Conservation (phyloP, 2,329 filamentous ascomycete species). For the Xylariaceae sp. region DNA sequence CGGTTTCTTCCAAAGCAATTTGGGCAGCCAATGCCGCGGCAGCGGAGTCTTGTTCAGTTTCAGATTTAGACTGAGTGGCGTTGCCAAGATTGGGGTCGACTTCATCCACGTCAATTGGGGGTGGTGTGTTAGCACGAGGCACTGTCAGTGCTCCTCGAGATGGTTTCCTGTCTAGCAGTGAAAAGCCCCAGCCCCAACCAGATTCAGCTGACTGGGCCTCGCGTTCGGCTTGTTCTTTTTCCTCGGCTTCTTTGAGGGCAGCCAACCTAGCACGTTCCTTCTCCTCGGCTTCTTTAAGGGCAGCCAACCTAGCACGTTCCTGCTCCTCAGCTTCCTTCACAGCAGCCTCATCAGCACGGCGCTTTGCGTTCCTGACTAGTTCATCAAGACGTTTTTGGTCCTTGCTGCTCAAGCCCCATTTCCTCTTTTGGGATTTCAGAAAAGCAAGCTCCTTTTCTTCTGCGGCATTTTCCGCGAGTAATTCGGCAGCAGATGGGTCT, state of each 20-base stretch:
- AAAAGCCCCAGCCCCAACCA: conserved; percentile 41
- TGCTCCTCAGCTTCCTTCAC: conserved; percentile 28
- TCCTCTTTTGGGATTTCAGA: conserved; percentile 27
- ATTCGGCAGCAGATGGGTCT: conserved; percentile 30
- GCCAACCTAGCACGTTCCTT: background rate
- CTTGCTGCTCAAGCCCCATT: conserved; percentile 28
- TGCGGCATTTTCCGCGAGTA: conserved; percentile 34
- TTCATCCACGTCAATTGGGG: background rate
- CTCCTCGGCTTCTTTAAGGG: conserved; percentile 36
- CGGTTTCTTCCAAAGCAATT: conserved; percentile 39
- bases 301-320: background rate
- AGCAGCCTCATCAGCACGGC: conserved; percentile 32
- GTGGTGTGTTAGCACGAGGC: conserved; percentile 38
- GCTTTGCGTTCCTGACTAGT: conserved; percentile 30
- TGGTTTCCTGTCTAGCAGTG: conserved; percentile 33
- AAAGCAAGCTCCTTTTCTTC: conserved; percentile 35
- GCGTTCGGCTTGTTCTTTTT: background rate
- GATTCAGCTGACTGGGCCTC: conserved; percentile 24
- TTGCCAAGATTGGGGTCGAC: background rate
- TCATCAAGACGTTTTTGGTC: conserved; percentile 32
- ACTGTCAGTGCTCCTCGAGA: conserved; percentile 37
- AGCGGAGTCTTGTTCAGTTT: conserved; percentile 30
- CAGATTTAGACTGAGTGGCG: background rate
- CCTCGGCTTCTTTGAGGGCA: conserved; percentile 36
- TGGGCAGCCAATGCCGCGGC: conserved; percentile 28